phyloP scores from a whole-genome alignment of 768 basidiomycete genomes.

The Tremella yokohamensis region DNA sequence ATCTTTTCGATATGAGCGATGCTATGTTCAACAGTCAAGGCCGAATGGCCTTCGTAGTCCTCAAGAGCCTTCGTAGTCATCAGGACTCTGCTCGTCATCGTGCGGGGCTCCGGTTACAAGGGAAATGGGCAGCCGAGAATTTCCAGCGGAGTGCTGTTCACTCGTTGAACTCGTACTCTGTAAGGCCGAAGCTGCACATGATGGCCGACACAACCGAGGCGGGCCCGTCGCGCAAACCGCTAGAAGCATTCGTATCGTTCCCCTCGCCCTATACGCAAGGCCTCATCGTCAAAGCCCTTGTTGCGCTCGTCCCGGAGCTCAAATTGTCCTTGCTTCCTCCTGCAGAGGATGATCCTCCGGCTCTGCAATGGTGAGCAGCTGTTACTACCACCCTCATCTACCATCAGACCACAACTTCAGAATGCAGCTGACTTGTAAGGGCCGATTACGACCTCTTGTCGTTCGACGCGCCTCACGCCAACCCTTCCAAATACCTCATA shows the following conservation, averaged over 20 bases:
- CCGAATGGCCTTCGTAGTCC: no score
- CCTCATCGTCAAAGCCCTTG: constrained; percentile 56
- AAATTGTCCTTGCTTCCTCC: constrained; percentile 45
- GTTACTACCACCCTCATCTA: neutral
- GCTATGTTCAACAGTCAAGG: no score
- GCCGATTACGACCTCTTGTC: constrained; percentile 82
- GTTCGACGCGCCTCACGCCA: constrained; percentile 64
- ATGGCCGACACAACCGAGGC: neutral
- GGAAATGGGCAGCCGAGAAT: no score
- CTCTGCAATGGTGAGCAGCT: constrained; percentile 40
- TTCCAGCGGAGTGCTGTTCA: no score
- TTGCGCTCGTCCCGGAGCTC: constrained; percentile 41
- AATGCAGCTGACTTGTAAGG: no score
- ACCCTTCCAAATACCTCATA: constrained; percentile 58
- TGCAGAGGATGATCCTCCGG: constrained; percentile 34
- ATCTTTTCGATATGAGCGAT: no score
- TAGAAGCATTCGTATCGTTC: constrained; percentile 57
- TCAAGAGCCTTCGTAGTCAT: no score
- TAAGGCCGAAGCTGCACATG: neutral
- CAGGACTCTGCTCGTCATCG: no score
- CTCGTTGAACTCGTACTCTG: no score
- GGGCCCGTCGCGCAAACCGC: neutral
- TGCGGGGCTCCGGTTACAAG: no score
- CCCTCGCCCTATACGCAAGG: constrained; percentile 60
- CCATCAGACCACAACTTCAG: no score